Percentiles rank a stretch among this genome's conserved stretches.
Conservation (phyloP, 176 grass and related monocot species). For the Carex kokanica region DNA sequence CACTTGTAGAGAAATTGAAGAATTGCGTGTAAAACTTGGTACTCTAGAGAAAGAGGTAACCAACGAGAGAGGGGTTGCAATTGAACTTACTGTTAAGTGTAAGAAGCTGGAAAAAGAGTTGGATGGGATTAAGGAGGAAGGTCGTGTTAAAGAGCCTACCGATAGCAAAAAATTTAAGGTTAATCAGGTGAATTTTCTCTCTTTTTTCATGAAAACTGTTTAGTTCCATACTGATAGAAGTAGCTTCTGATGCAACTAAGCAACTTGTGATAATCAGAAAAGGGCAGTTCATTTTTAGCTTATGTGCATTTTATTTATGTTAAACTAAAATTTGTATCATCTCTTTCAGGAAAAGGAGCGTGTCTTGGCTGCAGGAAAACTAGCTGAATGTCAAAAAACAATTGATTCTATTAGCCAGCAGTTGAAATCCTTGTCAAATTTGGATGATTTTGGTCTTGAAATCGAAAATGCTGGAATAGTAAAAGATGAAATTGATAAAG, state of each 20-base stretch:
- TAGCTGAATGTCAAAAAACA: constrained; percentile 84
- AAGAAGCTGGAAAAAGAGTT: constrained; percentile 45
- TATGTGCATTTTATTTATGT: constrained; percentile 2
- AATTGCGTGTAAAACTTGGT: constrained; percentile 30
- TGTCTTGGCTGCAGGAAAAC: constrained; percentile 51
- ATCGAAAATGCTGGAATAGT: constrained; percentile 12
- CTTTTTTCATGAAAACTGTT: background rate
- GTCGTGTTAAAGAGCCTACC: constrained; percentile 29
- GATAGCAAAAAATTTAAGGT: constrained; percentile 35
- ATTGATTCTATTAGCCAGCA: constrained; percentile 73
- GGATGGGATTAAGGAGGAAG: constrained; percentile 26
- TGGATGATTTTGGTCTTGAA: constrained; percentile 52
- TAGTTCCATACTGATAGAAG: background rate
- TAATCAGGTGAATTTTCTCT: constrained; percentile 47
- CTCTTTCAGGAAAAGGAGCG: constrained; percentile 58
- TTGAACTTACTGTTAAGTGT: constrained; percentile 36
- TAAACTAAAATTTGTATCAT: background rate
- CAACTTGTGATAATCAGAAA: background rate
- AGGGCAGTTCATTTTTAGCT: background rate
- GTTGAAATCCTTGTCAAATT: constrained; percentile 57
- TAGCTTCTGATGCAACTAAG: background rate
- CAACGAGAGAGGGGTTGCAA: constrained; percentile 34
- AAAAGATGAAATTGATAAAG: constrained; percentile 18
- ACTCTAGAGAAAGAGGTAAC: constrained; percentile 47
- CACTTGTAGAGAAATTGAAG: constrained; percentile 39